Base-by-base conservation (phyloP, 2,329 filamentous ascomycete genomes). In the Eutypa lata region DNA sequence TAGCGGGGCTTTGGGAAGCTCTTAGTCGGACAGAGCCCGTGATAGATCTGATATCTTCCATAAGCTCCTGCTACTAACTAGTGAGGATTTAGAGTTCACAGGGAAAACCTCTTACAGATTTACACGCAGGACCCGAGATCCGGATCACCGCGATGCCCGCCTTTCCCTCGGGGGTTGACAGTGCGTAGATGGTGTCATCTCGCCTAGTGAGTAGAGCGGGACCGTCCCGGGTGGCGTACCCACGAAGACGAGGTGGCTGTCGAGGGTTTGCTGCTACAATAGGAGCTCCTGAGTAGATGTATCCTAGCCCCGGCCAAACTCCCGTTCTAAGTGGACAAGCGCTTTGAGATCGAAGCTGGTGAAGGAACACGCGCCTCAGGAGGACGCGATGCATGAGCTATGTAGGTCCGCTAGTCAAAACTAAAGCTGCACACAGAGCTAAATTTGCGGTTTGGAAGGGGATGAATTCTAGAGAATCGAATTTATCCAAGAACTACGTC, bases 61-160 rank as follows among this genome's bases (percentile, higher is more conserved):
- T 38, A 31, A 31, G n/a, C n/a, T n/a, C n/a, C 10, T 31, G 26
- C 26, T 31, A 31, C 26, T 31, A 6, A 31, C 26, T 31, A 31
- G 10, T 5, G 10, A 31, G 10, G 26, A 31, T 6, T 6, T 6
- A 31, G 26, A 31, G 10, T 6, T 6, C 24, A 26, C 45, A 28
- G 13, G n/a, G 33, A 33, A 37, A 48, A 50, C 47, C 47, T 42
- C 58, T 53, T 54, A 65, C 59, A 51, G 58, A 57, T 54, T 82
- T 71, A 70, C 89, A 93, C 44, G 85, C 83, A 26, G 89, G 81
- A 0, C 94, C 94, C 4, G 94, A 97, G 24, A 96, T 79, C 14
- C 94, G 84, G 49, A 97, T 85, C 35, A 97, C 86, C 2, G 93
- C 93, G 67, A 99, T 96, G 1, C 91, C 94, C 43, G 91, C 91